These are phyloP conservation scores for Arabis alpina DNA, from an alignment of 345 rosid genomes.

Conservation along the genomic window DNA sequence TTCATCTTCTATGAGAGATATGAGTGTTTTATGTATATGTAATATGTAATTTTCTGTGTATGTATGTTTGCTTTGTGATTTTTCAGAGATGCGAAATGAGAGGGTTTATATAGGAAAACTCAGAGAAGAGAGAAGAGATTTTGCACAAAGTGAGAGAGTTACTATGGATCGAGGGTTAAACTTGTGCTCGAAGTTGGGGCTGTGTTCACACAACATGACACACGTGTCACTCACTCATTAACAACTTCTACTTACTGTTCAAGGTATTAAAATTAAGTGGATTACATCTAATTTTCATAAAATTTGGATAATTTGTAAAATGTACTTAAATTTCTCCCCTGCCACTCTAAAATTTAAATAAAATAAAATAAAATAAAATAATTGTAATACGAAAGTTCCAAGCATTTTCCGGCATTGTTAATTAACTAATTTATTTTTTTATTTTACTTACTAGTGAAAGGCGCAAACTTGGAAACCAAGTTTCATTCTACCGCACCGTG, in stretches of 20 bases:
- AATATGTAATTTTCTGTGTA: no score
- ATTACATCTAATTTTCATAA: background rate
- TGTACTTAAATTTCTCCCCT: background rate
- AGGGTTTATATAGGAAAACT: constrained; percentile 16
- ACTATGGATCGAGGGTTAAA: background rate
- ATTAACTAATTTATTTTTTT: no score
- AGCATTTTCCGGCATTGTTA: background rate
- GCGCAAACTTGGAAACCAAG: background rate
- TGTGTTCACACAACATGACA: constrained; percentile 10
- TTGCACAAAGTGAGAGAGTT: background rate
- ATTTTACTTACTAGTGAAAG: background rate
- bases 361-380: background rate
- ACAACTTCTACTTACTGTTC: background rate
- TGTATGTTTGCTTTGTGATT: constrained; percentile 17
- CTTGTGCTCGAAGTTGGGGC: background rate
- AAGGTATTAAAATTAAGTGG: background rate
- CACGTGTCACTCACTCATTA: constrained; percentile 3
- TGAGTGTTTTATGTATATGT: no score
- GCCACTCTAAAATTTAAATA: constrained; percentile 8
- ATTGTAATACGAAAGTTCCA: background rate
- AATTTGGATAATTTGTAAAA: background rate
- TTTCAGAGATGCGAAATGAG: background rate
- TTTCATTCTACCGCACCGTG: background rate
- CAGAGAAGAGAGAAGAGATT: background rate
- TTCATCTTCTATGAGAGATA: constrained; percentile 17